Percentiles rank a stretch among this genome's conserved stretches.
These are phyloP conservation scores for Fomitopsis betulina DNA, from an alignment of 1,284 basidiomycete species.

Conservation along the genomic window DNA sequence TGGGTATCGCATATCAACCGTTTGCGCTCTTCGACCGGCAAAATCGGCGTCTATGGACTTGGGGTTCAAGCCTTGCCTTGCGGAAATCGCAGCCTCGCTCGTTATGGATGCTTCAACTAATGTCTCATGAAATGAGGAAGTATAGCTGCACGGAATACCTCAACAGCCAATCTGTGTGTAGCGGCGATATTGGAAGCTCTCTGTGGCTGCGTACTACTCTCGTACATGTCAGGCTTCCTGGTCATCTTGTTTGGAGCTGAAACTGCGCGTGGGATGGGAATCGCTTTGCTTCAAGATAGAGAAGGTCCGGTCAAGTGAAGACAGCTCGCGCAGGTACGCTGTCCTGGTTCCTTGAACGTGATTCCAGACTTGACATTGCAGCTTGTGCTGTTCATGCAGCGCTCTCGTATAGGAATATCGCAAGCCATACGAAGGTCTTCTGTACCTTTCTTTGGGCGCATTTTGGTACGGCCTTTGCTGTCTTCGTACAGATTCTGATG, in stretches of 20 bases:
- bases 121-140: neutral
- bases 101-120: conserved; percentile 1
- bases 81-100: neutral
- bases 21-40: conserved; percentile 16
- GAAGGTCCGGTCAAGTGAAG: neutral
- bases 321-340: neutral
- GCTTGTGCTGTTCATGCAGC: no score
- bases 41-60: conserved; percentile 2
- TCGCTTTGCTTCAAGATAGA: neutral
- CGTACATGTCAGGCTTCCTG: neutral
- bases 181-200: neutral
- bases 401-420: no score
- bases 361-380: neutral
- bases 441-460: neutral
- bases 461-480: neutral
- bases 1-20: conserved; percentile 18
- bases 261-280: neutral
- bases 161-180: neutral
- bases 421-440: no score
- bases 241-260: neutral
- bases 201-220: neutral
- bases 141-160: neutral
- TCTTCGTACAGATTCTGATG: neutral
- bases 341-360: neutral
- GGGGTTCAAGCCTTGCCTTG: conserved; percentile 7